Evolutionary conservation across 805 yeast genomes (phyloP).

Genomic region (Ogataea salicorniae): DNA sequence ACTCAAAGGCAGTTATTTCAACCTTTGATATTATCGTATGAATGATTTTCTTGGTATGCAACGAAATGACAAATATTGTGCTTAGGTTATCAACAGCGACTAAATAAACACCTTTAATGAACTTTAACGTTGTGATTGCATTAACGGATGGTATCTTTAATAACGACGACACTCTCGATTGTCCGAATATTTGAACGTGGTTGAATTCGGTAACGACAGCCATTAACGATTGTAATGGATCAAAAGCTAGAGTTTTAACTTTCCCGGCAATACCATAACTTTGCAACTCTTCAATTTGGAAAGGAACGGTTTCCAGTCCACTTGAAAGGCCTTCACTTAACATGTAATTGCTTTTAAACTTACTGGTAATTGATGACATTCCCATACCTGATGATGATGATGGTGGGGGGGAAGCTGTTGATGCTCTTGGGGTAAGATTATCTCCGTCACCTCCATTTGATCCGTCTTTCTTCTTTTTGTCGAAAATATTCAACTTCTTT

Average conservation of each 20-base stretch:
- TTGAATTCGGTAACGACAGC: constrained; percentile 75
- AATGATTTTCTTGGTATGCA: constrained; percentile 57
- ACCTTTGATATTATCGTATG: constrained; percentile 60
- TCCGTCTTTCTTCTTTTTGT: constrained; percentile 9
- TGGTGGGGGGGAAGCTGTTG: constrained; percentile 1
- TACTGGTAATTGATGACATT: constrained; percentile 3
- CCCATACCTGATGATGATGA: constrained; percentile 2
- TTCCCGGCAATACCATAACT: constrained; percentile 60
- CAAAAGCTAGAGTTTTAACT: constrained; percentile 66
- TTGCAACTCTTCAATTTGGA: constrained; percentile 29
- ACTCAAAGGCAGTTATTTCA: constrained; percentile 58
- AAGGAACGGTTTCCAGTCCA: constrained; percentile 27
- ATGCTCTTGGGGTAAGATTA: not conserved
- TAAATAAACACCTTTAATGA: constrained; percentile 78
- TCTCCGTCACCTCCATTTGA: not conserved
- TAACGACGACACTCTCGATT: constrained; percentile 68
- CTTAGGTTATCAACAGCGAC: constrained; percentile 63
- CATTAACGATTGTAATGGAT: constrained; percentile 81
- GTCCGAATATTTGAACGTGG: constrained; percentile 77
- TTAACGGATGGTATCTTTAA: constrained; percentile 47
- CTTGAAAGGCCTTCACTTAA: constrained; percentile 23
- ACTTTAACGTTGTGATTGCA: constrained; percentile 50
- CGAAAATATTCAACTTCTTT: constrained; percentile 13
- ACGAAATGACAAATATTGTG: constrained; percentile 62
- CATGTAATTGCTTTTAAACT: constrained; percentile 9